Evolutionary conservation across 2,329 filamentous ascomycete genomes (phyloP).

Genomic region (Aspergillus fumigatiaffinis): DNA sequence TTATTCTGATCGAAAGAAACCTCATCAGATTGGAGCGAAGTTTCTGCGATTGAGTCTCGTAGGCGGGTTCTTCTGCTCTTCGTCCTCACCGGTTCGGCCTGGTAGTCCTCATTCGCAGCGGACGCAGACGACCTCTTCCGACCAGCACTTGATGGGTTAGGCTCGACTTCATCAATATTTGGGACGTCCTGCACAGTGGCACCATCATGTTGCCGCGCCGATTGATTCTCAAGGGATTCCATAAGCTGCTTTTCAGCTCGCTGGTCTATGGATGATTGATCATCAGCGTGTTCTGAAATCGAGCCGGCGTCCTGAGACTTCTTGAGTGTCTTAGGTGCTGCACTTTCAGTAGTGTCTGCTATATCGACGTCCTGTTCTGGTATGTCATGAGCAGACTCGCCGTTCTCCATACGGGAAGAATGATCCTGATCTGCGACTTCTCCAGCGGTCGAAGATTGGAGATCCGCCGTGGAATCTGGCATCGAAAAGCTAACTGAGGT

Average conservation of each 20-base stretch:
- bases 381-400: background rate
- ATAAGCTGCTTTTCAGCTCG: constrained; percentile 36
- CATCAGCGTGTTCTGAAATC: constrained; percentile 22
- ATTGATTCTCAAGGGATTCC: constrained; percentile 32
- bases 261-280: constrained; percentile 33
- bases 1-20: constrained; percentile 50
- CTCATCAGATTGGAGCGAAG: constrained; percentile 42
- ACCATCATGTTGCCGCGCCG: constrained; percentile 18
- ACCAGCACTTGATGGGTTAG: constrained; percentile 39
- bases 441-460: constrained; percentile 12
- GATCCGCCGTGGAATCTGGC: constrained; percentile 28
- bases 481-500: constrained; percentile 41
- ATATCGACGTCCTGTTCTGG: constrained; percentile 17
- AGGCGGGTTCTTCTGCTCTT: constrained; percentile 61
- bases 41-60: constrained; percentile 53
- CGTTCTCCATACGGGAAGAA: constrained; percentile 7
- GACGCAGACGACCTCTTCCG: constrained; percentile 61
- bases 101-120: constrained; percentile 53
- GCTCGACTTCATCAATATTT: constrained; percentile 25
- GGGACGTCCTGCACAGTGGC: constrained; percentile 18
- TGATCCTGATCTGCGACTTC: constrained; percentile 15
- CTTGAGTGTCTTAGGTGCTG: constrained; percentile 8
- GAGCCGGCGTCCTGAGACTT: constrained; percentile 11
- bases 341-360: constrained; percentile 9
- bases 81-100: constrained; percentile 51